Percentiles rank a stretch among this genome's conserved stretches.
Evolutionary conservation across 148 eudicot genomes (phyloP).

Genomic region (Polygonum aviculare): DNA sequence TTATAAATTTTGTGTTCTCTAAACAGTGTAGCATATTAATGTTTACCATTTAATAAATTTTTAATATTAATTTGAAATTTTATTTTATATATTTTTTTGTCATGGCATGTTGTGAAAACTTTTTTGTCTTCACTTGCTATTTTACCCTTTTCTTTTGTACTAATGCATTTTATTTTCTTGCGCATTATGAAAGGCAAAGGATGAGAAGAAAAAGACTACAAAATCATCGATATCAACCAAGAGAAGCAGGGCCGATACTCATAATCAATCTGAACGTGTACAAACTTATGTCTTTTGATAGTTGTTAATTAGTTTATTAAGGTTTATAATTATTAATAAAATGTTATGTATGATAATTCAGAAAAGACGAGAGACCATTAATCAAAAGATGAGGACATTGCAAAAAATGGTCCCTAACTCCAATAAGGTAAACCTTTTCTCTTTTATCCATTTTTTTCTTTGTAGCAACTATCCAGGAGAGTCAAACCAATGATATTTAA

Average conservation of each 20-base stretch:
- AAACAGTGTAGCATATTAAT: too few relatives aligned
- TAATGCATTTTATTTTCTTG: too few relatives aligned
- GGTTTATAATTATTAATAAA: too few relatives aligned
- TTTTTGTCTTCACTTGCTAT: too few relatives aligned
- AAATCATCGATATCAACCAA: conserved; percentile 46
- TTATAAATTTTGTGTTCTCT: too few relatives aligned
- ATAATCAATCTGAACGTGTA: conserved; percentile 92
- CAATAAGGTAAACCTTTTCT: conserved; percentile 50
- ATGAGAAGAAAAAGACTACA: conserved; percentile 28
- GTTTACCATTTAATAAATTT: too few relatives aligned
- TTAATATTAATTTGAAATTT: too few relatives aligned
- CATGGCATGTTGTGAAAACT: too few relatives aligned
- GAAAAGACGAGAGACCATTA: conserved; percentile 96
- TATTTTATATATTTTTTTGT: too few relatives aligned
- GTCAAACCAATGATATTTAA: too few relatives aligned
- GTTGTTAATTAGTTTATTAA: background rate
- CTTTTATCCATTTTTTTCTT: background rate
- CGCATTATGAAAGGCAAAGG: background rate
- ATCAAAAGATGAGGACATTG: conserved; percentile 73
- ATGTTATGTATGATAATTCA: conserved; percentile 6
- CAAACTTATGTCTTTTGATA: background rate
- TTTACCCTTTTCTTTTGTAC: too few relatives aligned
- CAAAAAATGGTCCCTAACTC: conserved; percentile 94
- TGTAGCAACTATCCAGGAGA: too few relatives aligned
- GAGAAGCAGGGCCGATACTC: conserved; percentile 72